Evolutionary conservation across 768 basidiomycete species (phyloP).

Genomic region (Termitomyces sp.): DNA sequence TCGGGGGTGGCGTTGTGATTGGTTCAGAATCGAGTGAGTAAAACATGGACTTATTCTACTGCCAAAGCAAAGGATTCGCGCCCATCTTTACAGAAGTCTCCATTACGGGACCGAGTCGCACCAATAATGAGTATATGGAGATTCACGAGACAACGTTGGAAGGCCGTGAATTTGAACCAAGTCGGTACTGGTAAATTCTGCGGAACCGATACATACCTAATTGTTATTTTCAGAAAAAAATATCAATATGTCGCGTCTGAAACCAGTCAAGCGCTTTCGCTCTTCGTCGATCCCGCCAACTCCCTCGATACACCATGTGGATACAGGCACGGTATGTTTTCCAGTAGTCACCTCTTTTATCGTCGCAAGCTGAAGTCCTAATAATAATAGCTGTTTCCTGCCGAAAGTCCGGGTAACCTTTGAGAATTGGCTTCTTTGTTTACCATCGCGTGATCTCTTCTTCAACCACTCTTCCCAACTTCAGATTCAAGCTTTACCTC

Average conservation of each 20-base stretch:
- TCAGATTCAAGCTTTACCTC: constrained; percentile 7
- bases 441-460: background rate
- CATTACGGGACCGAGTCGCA: background rate
- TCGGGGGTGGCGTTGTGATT: constrained; percentile 74
- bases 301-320: constrained; percentile 18
- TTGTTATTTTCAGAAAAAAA: background rate
- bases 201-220: background rate
- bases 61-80: background rate
- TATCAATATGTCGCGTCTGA: constrained; percentile 3
- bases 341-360: background rate
- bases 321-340: constrained; percentile 10
- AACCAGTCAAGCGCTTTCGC: constrained; percentile 21
- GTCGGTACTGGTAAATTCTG: background rate
- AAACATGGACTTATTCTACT: background rate
- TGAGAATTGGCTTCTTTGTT: constrained; percentile 13
- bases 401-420: constrained; percentile 34
- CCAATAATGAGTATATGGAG: background rate
- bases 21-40: constrained; percentile 24
- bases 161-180: background rate
- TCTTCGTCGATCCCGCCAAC: constrained; percentile 30
- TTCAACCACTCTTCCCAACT: constrained; percentile 14
- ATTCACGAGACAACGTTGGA: background rate
- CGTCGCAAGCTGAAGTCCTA: background rate
- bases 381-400: constrained; percentile 30
- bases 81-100: background rate